Base-by-base conservation (phyloP, 345 rosid genomes). In the Psidium friedrichsthalianum region DNA sequence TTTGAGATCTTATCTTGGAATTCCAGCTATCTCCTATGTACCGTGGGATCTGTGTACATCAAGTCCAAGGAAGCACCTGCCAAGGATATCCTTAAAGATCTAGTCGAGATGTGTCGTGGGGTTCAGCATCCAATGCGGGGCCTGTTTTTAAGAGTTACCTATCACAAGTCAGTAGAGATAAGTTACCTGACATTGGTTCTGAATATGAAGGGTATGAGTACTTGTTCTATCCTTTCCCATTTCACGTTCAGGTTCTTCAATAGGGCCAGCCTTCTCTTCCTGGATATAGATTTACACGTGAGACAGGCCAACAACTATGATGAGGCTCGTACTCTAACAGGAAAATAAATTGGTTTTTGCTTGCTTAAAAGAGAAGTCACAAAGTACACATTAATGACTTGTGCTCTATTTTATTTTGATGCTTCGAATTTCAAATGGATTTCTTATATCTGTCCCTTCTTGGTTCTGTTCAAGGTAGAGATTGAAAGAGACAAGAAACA, bases 121-220 rank as follows among this genome's bases (percentile, higher is more conserved):
- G 92, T 96, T 91, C 99, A 96, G 83, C 93, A 96, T 92, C 99
- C 99, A 8, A 89, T 95, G 21, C 96, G 98, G 54, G 98, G 98
- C 59, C 94, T 96, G 22, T 96, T 96, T 87, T 85, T 96, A 83
- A 94, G 99, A 92, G 96, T 92, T 96, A 95, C 87, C 98, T 95
- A 83, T 93, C 98, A 56, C 99, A 93, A 93, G 89, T 95, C 88
- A 95, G 99, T 86, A 93, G 95, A 88, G 96, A 95, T 88, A 95
- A 95, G 88, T 91, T 95, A 85, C 95, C 95, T 36, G 98, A 96
- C 89, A 90, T 93, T 88, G 96, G 94, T 82, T 95, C 99, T 20
- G 95, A 94, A 74, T 90, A 91, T 47, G 94, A 95, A 90, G 94
- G 98, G 99, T 96, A 88, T 87, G 95, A 82, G 76, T 56, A 56